These are phyloP conservation scores for Trametopsis cervina DNA, from an alignment of 768 basidiomycete species.

Conservation along the genomic window DNA sequence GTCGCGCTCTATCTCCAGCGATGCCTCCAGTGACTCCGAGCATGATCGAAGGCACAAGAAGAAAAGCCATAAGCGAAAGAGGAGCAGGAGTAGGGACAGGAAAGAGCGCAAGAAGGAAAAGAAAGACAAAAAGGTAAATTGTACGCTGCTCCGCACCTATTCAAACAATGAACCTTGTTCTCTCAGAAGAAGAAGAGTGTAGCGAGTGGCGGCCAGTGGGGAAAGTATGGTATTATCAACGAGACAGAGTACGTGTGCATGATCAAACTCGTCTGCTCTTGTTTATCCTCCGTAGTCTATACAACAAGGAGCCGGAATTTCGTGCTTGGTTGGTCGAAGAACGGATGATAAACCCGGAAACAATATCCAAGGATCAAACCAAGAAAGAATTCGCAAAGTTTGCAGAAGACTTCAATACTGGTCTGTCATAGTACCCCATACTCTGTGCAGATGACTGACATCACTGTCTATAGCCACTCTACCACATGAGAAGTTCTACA, in stretches of 20 bases:
- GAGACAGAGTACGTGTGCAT: slow-evolving; percentile 67
- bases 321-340: slow-evolving; percentile 92
- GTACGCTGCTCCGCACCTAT: too few species aligned
- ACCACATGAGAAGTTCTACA: slow-evolving; percentile 92
- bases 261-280: not conserved
- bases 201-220: slow-evolving; percentile 67
- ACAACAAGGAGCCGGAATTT: slow-evolving; percentile 81
- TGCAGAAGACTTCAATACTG: slow-evolving; percentile 80
- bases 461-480: slow-evolving; percentile 59
- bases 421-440: slow-evolving; percentile 28
- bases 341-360: slow-evolving; percentile 85
- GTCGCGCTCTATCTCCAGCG: slow-evolving; percentile 35
- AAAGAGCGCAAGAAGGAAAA: slow-evolving; percentile 48
- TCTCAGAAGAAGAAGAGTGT: slow-evolving; percentile 52
- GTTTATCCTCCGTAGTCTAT: slow-evolving; percentile 45
- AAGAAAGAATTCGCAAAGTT: slow-evolving; percentile 81
- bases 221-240: slow-evolving; percentile 81
- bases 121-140: slow-evolving; percentile 60
- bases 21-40: slow-evolving; percentile 20
- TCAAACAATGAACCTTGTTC: too few species aligned
- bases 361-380: slow-evolving; percentile 75
- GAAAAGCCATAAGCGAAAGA: slow-evolving; percentile 38
- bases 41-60: slow-evolving; percentile 25
- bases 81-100: slow-evolving; percentile 36
- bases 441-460: slow-evolving; percentile 1